Evolutionary conservation across 768 basidiomycete genomes (phyloP), one percentile per base, ranked within the genome.

Genomic region (Exidia glandulosa): DNA sequence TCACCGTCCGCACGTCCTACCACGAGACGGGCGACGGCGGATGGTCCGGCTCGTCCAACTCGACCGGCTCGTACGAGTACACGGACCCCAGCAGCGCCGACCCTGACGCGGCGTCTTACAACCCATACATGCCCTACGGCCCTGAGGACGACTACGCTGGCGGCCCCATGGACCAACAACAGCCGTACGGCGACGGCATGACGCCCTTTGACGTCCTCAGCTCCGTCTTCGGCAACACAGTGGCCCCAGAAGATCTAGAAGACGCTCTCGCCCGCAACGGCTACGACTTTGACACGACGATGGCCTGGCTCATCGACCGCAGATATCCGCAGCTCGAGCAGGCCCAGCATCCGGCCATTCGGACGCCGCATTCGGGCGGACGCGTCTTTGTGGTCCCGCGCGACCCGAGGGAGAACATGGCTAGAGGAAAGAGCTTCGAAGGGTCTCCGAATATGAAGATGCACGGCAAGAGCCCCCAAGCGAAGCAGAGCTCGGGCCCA

Each of bases 181-280:
- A 81, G 82, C 59, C 74, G 75, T 5, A 81, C 86, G 36, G 77
- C 78, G 88, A 90, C 69, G 93, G 93, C 48, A 95, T 99, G 92
- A 95, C 95, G 1, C 96, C 96, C 1, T 88, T 99, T 66, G 96
- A 99, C 66, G 93, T 97, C 47, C 85, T 99, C 23, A 84, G 82
- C 68, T 93, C 90, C 47, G 90, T 99, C 37, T 99, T 99, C 69
- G 92, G 90, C 16, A 87, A 91, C 2, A 85, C 91, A 2, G 79
- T 99, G 10, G 86, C 94, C 0, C 86, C 92, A 2, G 87, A 87
- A 3, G 93, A 97, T 68, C 78, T 99, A 6, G 95, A 98, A 72
- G 94, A 97, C 59, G 95, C 95, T 0, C 79, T 99, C 2, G 82
- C 84, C 6, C 79, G 82, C 54, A 89, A 91, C 64, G 91, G 85